Percentiles rank a stretch among this genome's conserved stretches.
Evolutionary conservation across 31 red algal species (phyloP).

Genomic region (Endocladia muricata): DNA sequence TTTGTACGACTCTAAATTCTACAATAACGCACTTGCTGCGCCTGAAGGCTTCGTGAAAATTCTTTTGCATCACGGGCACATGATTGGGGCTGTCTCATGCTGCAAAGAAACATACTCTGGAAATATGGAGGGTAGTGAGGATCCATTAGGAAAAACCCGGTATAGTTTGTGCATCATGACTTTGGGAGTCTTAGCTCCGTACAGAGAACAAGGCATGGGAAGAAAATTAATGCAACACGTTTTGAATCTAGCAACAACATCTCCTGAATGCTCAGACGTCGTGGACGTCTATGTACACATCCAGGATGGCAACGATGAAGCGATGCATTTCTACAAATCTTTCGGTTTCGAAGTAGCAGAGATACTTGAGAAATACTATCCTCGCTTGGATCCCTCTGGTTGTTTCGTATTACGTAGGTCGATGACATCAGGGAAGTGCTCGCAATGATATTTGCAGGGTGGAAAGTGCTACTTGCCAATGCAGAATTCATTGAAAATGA

Average conservation of each 20-base stretch:
- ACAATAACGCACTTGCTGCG: slow-evolving; percentile 45
- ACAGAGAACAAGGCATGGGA: slow-evolving; percentile 74
- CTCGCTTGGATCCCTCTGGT: slow-evolving; percentile 55
- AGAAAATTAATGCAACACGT: slow-evolving; percentile 54
- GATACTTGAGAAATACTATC: slow-evolving; percentile 56
- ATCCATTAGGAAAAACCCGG: not conserved
- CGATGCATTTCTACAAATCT: slow-evolving; percentile 59
- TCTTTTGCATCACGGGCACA: slow-evolving; percentile 28
- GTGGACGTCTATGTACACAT: slow-evolving; percentile 68
- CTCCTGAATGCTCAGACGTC: slow-evolving; percentile 36
- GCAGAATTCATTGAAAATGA: slow-evolving; percentile 90
- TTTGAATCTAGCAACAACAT: slow-evolving; percentile 35
- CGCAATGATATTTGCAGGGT: too few species aligned
- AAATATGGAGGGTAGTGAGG: not conserved
- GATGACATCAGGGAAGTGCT: not conserved
- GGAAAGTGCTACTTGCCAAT: slow-evolving; percentile 75
- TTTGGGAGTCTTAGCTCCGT: slow-evolving; percentile 76
- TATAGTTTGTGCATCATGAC: slow-evolving; percentile 82
- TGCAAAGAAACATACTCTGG: slow-evolving; percentile 30
- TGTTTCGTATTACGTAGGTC: slow-evolving; percentile 62
- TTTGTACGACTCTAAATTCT: slow-evolving; percentile 63
- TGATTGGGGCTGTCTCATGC: slow-evolving; percentile 61
- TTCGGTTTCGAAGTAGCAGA: slow-evolving; percentile 67
- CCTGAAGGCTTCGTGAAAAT: slow-evolving; percentile 58
- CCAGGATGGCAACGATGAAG: slow-evolving; percentile 74